A percentile compares a stretch with the other conserved stretches of the same genome.
Conservation (phyloP, 1,139 yeast genomes). For the Lodderomyces margitis region DNA sequence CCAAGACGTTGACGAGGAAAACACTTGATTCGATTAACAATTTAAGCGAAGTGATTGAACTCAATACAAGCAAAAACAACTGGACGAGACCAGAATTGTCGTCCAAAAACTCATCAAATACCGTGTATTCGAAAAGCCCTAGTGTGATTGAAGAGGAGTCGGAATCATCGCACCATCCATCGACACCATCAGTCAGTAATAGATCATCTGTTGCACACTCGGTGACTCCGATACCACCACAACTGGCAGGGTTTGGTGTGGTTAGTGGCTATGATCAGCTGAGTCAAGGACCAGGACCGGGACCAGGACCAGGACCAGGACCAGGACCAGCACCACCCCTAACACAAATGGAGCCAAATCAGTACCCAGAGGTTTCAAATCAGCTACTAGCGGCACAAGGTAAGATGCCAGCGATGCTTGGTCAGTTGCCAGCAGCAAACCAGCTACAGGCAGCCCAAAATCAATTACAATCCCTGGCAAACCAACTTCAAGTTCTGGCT, state of each 20-base stretch:
- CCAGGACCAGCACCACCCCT: too few species aligned
- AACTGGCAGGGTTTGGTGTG: neutral
- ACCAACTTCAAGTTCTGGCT: conserved; percentile 6
- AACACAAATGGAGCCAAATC: too few species aligned
- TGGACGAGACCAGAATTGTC: conserved; percentile 5
- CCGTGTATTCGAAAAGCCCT: conserved; percentile 11
- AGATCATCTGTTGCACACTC: conserved; percentile 3
- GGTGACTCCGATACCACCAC: neutral
- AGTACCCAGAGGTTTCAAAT: neutral
- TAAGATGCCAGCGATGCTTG: too few species aligned
- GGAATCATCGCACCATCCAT: conserved; percentile 1
- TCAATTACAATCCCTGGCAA: neutral
- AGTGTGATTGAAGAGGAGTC: conserved; percentile 9
- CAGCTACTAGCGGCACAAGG: too few species aligned
- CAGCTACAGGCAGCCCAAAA: neutral
- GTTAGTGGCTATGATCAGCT: too few species aligned
- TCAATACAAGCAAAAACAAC: conserved; percentile 8
- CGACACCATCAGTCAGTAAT: conserved; percentile 3
- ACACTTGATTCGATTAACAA: conserved; percentile 36
- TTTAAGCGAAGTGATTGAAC: conserved; percentile 19
- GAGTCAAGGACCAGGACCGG: too few species aligned
- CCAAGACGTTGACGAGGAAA: conserved; percentile 39
- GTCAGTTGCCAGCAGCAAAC: too few species aligned
- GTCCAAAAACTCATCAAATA: conserved; percentile 6
- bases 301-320: too few species aligned